Base-by-base conservation (phyloP, 148 eudicot species). In the Silene uniflora region DNA sequence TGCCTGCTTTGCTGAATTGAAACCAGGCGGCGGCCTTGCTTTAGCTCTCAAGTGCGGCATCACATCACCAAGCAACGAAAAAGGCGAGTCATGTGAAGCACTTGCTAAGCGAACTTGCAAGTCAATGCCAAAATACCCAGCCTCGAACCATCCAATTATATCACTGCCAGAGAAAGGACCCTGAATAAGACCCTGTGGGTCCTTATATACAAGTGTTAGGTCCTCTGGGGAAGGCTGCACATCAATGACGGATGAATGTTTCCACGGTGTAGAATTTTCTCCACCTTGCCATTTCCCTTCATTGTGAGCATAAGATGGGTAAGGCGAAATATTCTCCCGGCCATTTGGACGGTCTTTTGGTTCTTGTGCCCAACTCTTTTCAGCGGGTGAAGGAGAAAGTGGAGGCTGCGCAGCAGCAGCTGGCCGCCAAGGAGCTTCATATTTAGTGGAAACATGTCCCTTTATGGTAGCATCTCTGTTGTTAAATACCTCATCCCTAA, bases 141-240 rank as follows among this genome's bases (percentile, higher is more conserved):
- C 88, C 86, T 96, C 98, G 86, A 91, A 92, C 99, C 99, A 96
- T 23, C 94, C 91, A 79, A 96, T 96, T 76, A 96, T 88, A 83
- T 96, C 99, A 73, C 78, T 78, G 24, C 99, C 99, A 27, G 89
- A 63, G 72, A 96, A 96, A 70, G 99, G 99, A 39, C 99, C 99
- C 87, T 96, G 99, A 82, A 89, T 75, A 81, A 75, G 89, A 76
- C 98, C 99, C 35, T 86, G 94, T 16, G 99, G 99, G 77, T 96
- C 99, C 85, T 87, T 92, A 73, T 96, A 96, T 80, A 62, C 82
- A 54, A 96, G 98, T 4, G 87, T 64, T 46, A 96, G 86, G 80
- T 96, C 94, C 84, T 96, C 99, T 27, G 99, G 98, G 23, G 94
- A 76, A 66, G 88, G 73, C 66, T 86, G 96, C 55, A 80, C 56